phyloP scores from a whole-genome alignment of 495 filamentous ascomycete genomes.

The Amorphotheca resinae region DNA sequence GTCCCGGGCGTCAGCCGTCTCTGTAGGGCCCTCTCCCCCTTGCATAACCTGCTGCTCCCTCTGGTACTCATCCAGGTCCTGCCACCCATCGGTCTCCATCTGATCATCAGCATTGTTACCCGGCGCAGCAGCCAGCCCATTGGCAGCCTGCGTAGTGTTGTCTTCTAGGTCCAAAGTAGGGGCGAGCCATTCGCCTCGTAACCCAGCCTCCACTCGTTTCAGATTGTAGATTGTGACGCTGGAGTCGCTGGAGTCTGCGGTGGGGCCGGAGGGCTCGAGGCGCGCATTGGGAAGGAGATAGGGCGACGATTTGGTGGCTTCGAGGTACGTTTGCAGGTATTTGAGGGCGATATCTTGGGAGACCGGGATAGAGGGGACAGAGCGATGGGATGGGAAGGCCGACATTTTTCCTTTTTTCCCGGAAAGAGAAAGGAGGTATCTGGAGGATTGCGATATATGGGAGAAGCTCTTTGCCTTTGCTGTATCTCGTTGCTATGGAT shows the following conservation, averaged over 20 bases:
- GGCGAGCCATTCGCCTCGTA: conserved; percentile 20
- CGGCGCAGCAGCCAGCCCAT: conserved; percentile 12
- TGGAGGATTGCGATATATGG: neutral
- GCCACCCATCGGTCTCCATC: conserved; percentile 29
- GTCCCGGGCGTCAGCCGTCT: conserved; percentile 15
- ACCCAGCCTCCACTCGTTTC: conserved; percentile 50
- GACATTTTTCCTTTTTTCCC: conserved; percentile 19
- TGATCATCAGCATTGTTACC: conserved; percentile 2
- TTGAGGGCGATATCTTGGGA: conserved; percentile 39
- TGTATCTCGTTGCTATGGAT: neutral
- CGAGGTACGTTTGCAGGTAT: conserved; percentile 47
- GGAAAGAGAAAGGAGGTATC: neutral
- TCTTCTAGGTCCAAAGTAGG: conserved; percentile 9
- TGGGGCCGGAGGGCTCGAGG: conserved; percentile 47
- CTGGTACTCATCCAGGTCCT: conserved; percentile 40
- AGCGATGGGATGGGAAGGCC: conserved; percentile 32
- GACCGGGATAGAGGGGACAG: conserved; percentile 33
- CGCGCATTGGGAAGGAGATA: conserved; percentile 54
- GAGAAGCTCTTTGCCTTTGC: too few relatives aligned
- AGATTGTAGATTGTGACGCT: conserved; percentile 53
- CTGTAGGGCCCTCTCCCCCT: conserved; percentile 25
- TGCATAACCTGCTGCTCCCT: conserved; percentile 30
- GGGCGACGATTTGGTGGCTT: conserved; percentile 38
- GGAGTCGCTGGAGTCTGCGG: conserved; percentile 35
- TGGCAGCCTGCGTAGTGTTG: conserved; percentile 1